These are phyloP conservation scores for Delonix regia DNA, from an alignment of 306 rosid genomes.

Conservation along the genomic window DNA sequence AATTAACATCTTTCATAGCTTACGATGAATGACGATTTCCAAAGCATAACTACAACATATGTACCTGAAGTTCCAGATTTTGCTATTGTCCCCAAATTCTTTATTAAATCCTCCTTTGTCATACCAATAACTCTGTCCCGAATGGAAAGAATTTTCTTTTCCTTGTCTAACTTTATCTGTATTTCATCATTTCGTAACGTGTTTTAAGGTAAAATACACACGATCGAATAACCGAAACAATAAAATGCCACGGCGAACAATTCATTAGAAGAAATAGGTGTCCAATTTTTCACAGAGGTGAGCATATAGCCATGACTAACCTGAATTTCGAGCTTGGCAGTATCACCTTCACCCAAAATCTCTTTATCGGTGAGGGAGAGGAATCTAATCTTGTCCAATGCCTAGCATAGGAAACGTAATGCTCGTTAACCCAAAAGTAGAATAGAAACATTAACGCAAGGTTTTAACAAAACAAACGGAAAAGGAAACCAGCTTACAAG, in stretches of 20 bases:
- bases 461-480: not conserved
- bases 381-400: conserved; percentile 96
- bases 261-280: not conserved
- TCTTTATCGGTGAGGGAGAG: conserved; percentile 95
- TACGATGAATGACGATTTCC: not conserved
- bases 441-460: not conserved
- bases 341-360: conserved; percentile 94
- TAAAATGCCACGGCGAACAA: not conserved
- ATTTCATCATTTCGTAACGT: not conserved
- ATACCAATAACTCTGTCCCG: conserved; percentile 97
- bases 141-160: conserved; percentile 80
- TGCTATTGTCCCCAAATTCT: conserved; percentile 99
- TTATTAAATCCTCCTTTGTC: conserved; percentile 96
- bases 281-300: not conserved
- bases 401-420: conserved; percentile 47
- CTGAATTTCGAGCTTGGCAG: conserved; percentile 89
- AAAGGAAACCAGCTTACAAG: conserved; percentile 55
- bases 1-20: conserved; percentile 3
- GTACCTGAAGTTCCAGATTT: conserved; percentile 99
- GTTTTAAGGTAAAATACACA: not conserved
- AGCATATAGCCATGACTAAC: conserved; percentile 42
- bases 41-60: not conserved
- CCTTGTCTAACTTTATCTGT: conserved; percentile 96
- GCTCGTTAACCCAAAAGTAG: conserved; percentile 12
- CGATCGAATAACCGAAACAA: not conserved